Evolutionary conservation across 192 early-diverging fungal species (phyloP), one percentile per base, ranked within the genome.

Genomic region (Coemansia sp.): DNA sequence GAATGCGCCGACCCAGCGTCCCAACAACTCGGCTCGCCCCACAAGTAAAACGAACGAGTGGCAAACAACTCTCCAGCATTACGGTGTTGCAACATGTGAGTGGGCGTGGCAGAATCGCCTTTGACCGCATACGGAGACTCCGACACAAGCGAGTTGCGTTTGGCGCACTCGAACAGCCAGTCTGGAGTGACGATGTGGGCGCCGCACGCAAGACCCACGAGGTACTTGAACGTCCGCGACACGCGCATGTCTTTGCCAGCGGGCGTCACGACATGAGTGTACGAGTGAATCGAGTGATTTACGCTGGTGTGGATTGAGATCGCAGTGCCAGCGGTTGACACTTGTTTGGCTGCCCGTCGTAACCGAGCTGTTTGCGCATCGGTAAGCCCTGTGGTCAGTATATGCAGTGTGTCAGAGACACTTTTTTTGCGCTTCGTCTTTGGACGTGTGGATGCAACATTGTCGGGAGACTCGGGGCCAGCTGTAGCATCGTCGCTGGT

Each of bases 151-250:
- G 8, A 3, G 5, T 37, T 49, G 1, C 56, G 60, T 56, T 58
- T 56, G 22, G 58, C 66, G 35, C 80, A 65, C 1, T 63, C 65
- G 17, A 69, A 0, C 24, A 77, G 27, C 80, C 80, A 82, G 27
- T 69, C 68, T 48, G 65, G 22, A 1, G 48, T 64, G 37, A 83
- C 72, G 5, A 64, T 61, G 22, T n/a, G 25, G 5, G 69, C 72
- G 6, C 75, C 81, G 11, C 66, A 54, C 0, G 54, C 60, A 43
- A 83, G 25, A 3, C 72, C 81, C 5, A 51, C 65, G 37, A 83
- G 54, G 51, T 83, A 83, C 56, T 83, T 83, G 66, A 77, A 77
- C 2, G 81, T 83, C 12, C 81, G 68, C 27, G 80, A 7, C 0
- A 69, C 57, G 0, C 66, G 62, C 14, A 47, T 50, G 29, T 67